phyloP scores from a whole-genome alignment of 495 filamentous ascomycete genomes.

The Aspergillus haitiensis region DNA sequence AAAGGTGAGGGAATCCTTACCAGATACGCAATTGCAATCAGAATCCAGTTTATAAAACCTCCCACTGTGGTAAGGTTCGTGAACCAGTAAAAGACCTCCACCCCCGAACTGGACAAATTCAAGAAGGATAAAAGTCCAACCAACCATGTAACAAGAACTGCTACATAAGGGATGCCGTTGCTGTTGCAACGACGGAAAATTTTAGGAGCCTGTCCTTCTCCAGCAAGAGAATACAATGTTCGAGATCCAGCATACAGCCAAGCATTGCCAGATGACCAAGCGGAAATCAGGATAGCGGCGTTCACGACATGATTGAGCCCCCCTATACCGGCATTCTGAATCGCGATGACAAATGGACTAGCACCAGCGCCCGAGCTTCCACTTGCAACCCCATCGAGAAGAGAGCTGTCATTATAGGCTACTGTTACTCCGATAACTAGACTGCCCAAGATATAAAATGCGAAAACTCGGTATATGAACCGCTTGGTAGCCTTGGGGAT shows the following conservation, averaged over 20 bases:
- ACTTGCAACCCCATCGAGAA: slow-evolving; percentile 51
- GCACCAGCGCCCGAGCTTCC: slow-evolving; percentile 46
- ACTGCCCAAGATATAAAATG: slow-evolving; percentile 67
- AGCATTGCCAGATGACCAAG: slow-evolving; percentile 69
- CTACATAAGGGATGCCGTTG: slow-evolving; percentile 50
- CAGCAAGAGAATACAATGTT: slow-evolving; percentile 72
- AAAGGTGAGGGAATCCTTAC: slow-evolving; percentile 17
- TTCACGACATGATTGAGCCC: slow-evolving; percentile 74
- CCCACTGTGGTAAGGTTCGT: slow-evolving; percentile 60
- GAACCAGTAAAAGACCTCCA: slow-evolving; percentile 57
- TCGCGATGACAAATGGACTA: slow-evolving; percentile 59
- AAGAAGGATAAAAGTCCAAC: slow-evolving; percentile 52
- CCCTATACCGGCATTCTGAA: slow-evolving; percentile 60
- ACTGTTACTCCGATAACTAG: slow-evolving; percentile 57
- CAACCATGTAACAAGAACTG: slow-evolving; percentile 49
- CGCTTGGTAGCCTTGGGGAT: slow-evolving; percentile 77
- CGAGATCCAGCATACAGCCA: slow-evolving; percentile 75
- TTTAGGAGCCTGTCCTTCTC: slow-evolving; percentile 64
- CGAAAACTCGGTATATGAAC: slow-evolving; percentile 79
- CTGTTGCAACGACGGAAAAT: slow-evolving; percentile 42
- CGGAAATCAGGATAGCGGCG: slow-evolving; percentile 66
- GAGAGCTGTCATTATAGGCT: slow-evolving; percentile 49
- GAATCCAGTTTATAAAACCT: slow-evolving; percentile 60
- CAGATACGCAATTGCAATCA: slow-evolving; percentile 35
- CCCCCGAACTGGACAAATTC: slow-evolving; percentile 41